Evolutionary conservation across 2,329 filamentous ascomycete genomes (phyloP).

Genomic region (Trichoderma atrobrunneum): DNA sequence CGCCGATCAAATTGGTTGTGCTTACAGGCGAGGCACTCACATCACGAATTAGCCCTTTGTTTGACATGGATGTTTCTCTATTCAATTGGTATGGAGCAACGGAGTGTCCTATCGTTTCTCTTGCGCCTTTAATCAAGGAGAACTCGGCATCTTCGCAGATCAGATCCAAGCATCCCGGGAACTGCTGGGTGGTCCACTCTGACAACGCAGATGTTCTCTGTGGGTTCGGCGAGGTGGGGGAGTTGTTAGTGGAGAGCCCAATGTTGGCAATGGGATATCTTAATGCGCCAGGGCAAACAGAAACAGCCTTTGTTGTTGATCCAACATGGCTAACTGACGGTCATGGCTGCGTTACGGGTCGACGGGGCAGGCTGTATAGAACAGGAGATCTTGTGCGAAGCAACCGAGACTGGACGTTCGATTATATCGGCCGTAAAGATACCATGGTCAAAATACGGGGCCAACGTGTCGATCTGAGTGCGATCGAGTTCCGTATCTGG

Average conservation of each 20-base stretch:
- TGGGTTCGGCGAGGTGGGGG: background rate
- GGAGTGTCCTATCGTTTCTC: background rate
- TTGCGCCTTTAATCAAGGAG: background rate
- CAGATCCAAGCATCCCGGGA: background rate
- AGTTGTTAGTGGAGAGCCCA: background rate
- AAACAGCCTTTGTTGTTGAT: background rate
- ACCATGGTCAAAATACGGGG: background rate
- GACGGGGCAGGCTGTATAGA: background rate
- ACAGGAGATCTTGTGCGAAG: background rate
- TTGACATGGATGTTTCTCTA: background rate
- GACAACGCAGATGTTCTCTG: background rate
- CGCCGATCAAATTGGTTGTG: background rate
- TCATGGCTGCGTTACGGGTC: background rate
- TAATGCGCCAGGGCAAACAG: background rate
- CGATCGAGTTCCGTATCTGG: background rate
- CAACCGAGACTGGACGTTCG: background rate
- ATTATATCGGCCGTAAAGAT: background rate
- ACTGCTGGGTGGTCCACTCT: background rate
- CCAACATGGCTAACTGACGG: background rate
- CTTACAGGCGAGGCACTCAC: background rate
- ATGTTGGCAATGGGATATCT: background rate
- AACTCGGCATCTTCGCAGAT: background rate
- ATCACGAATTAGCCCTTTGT: background rate
- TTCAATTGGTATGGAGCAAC: background rate
- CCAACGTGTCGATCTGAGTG: background rate